These are phyloP conservation scores for Phellinidium pouzarii DNA, from an alignment of 1,284 basidiomycete species.

Conservation along the genomic window DNA sequence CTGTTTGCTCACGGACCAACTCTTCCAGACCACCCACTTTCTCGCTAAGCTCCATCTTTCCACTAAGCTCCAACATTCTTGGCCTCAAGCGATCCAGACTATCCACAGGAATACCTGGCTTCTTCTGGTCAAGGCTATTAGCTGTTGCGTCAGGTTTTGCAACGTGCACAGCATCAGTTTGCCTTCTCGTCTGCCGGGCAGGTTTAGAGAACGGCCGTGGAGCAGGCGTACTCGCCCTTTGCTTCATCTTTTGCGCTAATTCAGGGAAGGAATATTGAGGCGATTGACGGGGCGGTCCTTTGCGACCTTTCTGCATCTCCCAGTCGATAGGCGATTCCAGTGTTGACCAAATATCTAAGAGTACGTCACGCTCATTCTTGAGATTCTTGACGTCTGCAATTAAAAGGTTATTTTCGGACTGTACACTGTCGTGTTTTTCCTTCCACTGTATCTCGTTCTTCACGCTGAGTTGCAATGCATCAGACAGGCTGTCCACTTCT, in stretches of 20 bases:
- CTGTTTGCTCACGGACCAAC: slow-evolving; percentile 15
- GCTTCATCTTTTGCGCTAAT: slow-evolving; percentile 10
- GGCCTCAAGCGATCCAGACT: slow-evolving; percentile 14
- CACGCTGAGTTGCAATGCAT: slow-evolving; percentile 15
- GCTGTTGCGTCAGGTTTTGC: background rate
- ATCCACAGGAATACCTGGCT: slow-evolving; percentile 8
- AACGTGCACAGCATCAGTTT: slow-evolving; percentile 9
- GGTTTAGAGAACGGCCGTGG: slow-evolving; percentile 9
- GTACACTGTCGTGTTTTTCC: slow-evolving; percentile 12
- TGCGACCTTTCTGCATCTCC: slow-evolving; percentile 11
- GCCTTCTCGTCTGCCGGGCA: slow-evolving; percentile 10
- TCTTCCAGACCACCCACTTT: slow-evolving; percentile 16
- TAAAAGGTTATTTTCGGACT: slow-evolving; percentile 4
- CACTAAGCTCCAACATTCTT: slow-evolving; percentile 15
- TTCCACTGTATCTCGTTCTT: slow-evolving; percentile 18
- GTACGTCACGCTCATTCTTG: slow-evolving; percentile 10
- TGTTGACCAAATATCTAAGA: slow-evolving; percentile 17
- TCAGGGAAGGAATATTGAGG: slow-evolving; percentile 8
- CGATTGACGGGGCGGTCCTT: background rate
- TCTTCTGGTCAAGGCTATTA: background rate
- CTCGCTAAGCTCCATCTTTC: slow-evolving; percentile 19
- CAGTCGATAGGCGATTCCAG: slow-evolving; percentile 17
- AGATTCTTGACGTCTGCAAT: slow-evolving; percentile 12
- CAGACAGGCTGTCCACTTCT: slow-evolving; percentile 11
- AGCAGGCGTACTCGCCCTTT: slow-evolving; percentile 16